Evolutionary conservation across 805 yeast genomes (phyloP).

Genomic region (Zygotorulaspora florentina): DNA sequence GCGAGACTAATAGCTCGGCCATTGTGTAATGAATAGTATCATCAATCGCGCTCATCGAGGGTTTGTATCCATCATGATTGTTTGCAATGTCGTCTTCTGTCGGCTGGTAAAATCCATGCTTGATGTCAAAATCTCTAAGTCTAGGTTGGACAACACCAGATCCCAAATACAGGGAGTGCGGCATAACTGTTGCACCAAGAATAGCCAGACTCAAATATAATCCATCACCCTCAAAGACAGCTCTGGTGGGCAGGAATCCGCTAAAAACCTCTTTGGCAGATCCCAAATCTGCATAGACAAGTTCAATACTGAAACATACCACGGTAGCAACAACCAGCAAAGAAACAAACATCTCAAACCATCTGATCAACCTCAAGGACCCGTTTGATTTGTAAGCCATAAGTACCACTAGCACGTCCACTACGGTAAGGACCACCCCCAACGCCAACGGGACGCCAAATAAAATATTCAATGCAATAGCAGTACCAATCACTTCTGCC

Average conservation of each 20-base stretch:
- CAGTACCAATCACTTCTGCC: constrained; percentile 98
- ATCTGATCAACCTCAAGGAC: constrained; percentile 67
- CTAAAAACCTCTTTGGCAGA: constrained; percentile 57
- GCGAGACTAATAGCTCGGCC: constrained; percentile 73
- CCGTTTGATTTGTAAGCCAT: constrained; percentile 86
- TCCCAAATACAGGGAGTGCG: constrained; percentile 84
- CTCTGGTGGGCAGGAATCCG: constrained; percentile 60
- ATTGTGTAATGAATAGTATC: constrained; percentile 80
- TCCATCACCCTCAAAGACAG: constrained; percentile 55
- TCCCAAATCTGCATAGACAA: constrained; percentile 58
- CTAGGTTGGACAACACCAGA: constrained; percentile 87
- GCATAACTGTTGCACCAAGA: constrained; percentile 94
- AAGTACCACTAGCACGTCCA: constrained; percentile 81
- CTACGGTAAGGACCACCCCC: constrained; percentile 80
- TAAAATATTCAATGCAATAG: constrained; percentile 82
- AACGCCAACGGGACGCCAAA: constrained; percentile 72
- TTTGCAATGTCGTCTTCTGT: constrained; percentile 35
- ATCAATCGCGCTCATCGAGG: constrained; percentile 75
- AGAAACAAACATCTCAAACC: constrained; percentile 80
- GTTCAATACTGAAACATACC: constrained; percentile 74
- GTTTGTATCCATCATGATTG: constrained; percentile 52
- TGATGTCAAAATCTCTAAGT: constrained; percentile 69
- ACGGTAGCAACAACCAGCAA: constrained; percentile 76
- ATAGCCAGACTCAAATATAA: constrained; percentile 78
- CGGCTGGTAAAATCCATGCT: constrained; percentile 54